phyloP scores from a whole-genome alignment of 805 yeast species.

The Cyberlindnera mississippiensis region DNA sequence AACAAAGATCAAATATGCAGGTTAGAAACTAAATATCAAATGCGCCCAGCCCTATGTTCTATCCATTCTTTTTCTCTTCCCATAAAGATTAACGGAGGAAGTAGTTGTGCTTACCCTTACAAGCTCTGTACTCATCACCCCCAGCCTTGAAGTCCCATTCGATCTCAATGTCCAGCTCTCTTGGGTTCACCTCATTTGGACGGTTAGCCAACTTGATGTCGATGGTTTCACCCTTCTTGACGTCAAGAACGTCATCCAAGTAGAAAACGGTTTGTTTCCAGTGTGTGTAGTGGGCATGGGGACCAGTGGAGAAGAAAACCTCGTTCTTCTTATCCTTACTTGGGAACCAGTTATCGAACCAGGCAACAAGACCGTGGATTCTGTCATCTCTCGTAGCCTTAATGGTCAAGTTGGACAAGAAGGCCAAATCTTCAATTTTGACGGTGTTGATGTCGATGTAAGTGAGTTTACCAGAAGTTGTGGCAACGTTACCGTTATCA shows the following conservation, averaged over 20 bases:
- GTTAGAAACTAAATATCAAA: no score
- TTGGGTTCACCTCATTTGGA: constrained; percentile 76
- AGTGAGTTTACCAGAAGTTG: constrained; percentile 67
- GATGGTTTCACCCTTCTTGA: constrained; percentile 71
- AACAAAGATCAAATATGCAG: no score
- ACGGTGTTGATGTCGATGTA: constrained; percentile 91
- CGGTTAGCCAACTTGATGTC: constrained; percentile 67
- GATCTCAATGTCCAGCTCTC: constrained; percentile 85
- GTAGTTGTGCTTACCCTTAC: constrained; percentile 58
- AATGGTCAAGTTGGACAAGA: constrained; percentile 63
- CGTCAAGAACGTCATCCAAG: constrained; percentile 71
- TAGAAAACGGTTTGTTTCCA: constrained; percentile 99
- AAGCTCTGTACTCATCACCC: constrained; percentile 47
- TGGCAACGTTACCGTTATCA: constrained; percentile 66
- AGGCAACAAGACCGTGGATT: constrained; percentile 84
- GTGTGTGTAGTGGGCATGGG: constrained; percentile 90
- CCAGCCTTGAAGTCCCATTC: constrained; percentile 41
- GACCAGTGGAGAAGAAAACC: constrained; percentile 87
- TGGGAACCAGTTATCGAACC: constrained; percentile 95
- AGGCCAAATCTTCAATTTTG: constrained; percentile 74
- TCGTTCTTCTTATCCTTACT: constrained; percentile 44
- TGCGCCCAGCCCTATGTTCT: no score
- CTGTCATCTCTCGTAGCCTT: constrained; percentile 74
- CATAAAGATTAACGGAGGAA: constrained; percentile 52
- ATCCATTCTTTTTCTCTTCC: no score